Percentiles rank a stretch among this genome's conserved stretches.
phyloP scores from a whole-genome alignment of 192 early-diverging fungal genomes.

The Coemansia sp. region DNA sequence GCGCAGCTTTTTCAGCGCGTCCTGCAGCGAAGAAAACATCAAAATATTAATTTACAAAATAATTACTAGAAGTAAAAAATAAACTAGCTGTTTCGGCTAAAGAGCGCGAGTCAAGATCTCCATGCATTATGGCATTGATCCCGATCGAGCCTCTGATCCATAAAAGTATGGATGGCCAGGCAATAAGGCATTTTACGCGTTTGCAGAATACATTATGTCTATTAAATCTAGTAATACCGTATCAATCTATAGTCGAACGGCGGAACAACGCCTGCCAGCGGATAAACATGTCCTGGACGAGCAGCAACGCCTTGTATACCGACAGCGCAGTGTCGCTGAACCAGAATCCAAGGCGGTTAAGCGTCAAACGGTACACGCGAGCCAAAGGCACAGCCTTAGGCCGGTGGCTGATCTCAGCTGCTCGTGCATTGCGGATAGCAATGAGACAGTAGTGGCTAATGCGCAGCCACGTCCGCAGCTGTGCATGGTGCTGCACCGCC shows the following conservation, averaged over 20 bases:
- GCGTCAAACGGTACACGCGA: slow-evolving; percentile 11
- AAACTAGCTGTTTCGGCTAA: too few relatives aligned
- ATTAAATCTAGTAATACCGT: background rate
- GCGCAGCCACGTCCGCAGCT: slow-evolving; percentile 42
- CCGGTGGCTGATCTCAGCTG: slow-evolving; percentile 27
- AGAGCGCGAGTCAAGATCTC: too few relatives aligned
- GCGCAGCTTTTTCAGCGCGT: slow-evolving; percentile 39
- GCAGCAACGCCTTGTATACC: slow-evolving; percentile 14
- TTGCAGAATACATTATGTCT: background rate
- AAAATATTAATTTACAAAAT: background rate
- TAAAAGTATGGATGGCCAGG: background rate
- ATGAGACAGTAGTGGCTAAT: slow-evolving; percentile 47
- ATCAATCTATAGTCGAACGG: background rate
- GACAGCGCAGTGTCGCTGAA: slow-evolving; percentile 18
- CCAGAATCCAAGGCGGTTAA: slow-evolving; percentile 41
- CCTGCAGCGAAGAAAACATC: slow-evolving; percentile 36
- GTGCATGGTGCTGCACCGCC: slow-evolving; percentile 40
- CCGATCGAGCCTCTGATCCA: too few relatives aligned
- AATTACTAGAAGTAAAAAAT: background rate
- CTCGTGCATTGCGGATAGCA: slow-evolving; percentile 38
- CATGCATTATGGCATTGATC: background rate
- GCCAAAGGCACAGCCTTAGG: slow-evolving; percentile 7
- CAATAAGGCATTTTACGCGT: background rate
- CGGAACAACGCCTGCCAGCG: slow-evolving; percentile 14
- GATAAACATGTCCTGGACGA: slow-evolving; percentile 21